Percentiles rank a stretch among this genome's conserved stretches.
Evolutionary conservation across 2,329 filamentous ascomycete species (phyloP).

Genomic region (Pseudopyricularia cyperi): DNA sequence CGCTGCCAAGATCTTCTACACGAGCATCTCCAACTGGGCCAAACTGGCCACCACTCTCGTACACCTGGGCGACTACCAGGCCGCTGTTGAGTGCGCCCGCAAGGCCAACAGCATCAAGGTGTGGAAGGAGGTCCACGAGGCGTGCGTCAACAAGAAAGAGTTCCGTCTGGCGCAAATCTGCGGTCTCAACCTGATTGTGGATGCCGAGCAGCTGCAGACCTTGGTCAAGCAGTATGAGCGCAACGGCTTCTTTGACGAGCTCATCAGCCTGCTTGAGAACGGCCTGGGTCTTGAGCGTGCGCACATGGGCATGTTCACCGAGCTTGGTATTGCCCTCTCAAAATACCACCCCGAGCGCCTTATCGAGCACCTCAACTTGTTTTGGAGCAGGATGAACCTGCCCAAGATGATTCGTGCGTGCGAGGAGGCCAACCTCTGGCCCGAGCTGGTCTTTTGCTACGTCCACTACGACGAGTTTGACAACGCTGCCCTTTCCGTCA

Average conservation of each 20-base stretch:
- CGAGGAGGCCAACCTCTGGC: conserved; percentile 93
- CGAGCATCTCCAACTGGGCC: conserved; percentile 98
- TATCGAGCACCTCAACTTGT: conserved; percentile 97
- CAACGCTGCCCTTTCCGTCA: conserved; percentile 92
- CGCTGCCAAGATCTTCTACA: conserved; percentile 97
- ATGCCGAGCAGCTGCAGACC: conserved; percentile 86
- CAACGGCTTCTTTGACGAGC: conserved; percentile 96
- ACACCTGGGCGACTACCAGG: conserved; percentile 94
- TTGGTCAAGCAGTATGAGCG: conserved; percentile 94
- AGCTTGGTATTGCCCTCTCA: conserved; percentile 79
- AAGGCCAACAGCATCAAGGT: conserved; percentile 99
- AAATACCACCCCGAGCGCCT: conserved; percentile 92
- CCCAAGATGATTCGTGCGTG: conserved; percentile 90
- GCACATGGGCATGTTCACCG: conserved; percentile 96
- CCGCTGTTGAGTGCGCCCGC: conserved; percentile 90
- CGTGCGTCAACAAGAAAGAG: conserved; percentile 94
- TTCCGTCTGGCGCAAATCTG: conserved; percentile 98
- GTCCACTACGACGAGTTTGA: conserved; percentile 98
- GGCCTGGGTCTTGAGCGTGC: conserved; percentile 84
- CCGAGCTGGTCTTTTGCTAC: conserved; percentile 95
- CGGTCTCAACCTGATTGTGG: conserved; percentile 93
- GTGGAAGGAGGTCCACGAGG: conserved; percentile 96
- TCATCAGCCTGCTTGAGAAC: conserved; percentile 87
- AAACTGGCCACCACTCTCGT: conserved; percentile 96
- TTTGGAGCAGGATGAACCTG: conserved; percentile 97